Evolutionary conservation across 2,329 filamentous ascomycete species (phyloP).

Genomic region (Neonectria coccinea): DNA sequence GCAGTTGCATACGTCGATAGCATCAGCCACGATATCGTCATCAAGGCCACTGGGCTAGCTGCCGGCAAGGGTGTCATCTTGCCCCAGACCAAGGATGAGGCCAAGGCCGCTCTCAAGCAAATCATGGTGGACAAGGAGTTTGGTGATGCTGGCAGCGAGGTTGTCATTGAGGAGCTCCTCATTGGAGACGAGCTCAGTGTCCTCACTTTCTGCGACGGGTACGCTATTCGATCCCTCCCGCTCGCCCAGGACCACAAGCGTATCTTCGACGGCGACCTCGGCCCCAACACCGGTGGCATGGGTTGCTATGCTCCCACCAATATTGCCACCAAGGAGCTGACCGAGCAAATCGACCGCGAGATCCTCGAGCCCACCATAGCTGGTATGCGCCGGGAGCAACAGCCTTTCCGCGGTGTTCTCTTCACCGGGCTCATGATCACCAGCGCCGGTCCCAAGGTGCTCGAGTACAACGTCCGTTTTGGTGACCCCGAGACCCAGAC

Average conservation of each 20-base stretch:
- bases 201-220: constrained; percentile 90
- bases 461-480: constrained; percentile 95
- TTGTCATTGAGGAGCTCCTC: constrained; percentile 95
- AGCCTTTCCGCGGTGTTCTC: constrained; percentile 78
- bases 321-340: constrained; percentile 79
- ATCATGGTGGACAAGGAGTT: constrained; percentile 94
- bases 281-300: constrained; percentile 97
- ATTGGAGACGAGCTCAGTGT: constrained; percentile 93
- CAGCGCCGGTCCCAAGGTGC: constrained; percentile 79
- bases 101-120: constrained; percentile 81
- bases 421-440: constrained; percentile 97
- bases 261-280: constrained; percentile 88
- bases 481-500: constrained; percentile 94
- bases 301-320: constrained; percentile 95
- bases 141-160: constrained; percentile 85
- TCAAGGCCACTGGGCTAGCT: constrained; percentile 93
- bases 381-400: constrained; percentile 85
- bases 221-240: constrained; percentile 83
- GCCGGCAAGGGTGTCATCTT: constrained; percentile 97
- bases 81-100: constrained; percentile 83
- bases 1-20: constrained; percentile 80
- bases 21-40: constrained; percentile 80
- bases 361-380: constrained; percentile 91
- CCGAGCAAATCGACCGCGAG: constrained; percentile 81
- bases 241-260: constrained; percentile 98